Evolutionary conservation across 106 monocot genomes (phyloP).

Genomic region (Platanthera zijinensis): DNA sequence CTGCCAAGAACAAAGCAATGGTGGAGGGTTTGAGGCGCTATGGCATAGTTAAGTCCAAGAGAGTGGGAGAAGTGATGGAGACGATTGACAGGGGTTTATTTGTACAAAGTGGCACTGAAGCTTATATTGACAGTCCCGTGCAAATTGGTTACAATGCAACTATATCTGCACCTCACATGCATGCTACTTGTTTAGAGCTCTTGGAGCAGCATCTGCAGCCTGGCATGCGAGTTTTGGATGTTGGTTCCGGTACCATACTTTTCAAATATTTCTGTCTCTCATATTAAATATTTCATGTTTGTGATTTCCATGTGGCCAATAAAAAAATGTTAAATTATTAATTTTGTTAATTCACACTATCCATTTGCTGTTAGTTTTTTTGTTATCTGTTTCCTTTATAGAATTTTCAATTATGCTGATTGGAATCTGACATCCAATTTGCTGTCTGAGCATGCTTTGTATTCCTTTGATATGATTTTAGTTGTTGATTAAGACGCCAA

Average conservation of each 20-base stretch:
- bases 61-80: slow-evolving; percentile 81
- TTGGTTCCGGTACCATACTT: slow-evolving; percentile 65
- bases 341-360: too few relatives aligned
- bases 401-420: too few relatives aligned
- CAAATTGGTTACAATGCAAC: slow-evolving; percentile 88
- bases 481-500: too few relatives aligned
- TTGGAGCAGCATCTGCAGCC: slow-evolving; percentile 69
- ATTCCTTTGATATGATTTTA: too few relatives aligned
- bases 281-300: too few relatives aligned
- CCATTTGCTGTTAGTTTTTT: too few relatives aligned
- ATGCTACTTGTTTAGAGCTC: slow-evolving; percentile 78
- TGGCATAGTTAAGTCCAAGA: slow-evolving; percentile 56
- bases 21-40: slow-evolving; percentile 53
- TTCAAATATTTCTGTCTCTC: neutral
- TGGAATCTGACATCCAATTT: too few relatives aligned
- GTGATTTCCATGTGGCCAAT: too few relatives aligned
- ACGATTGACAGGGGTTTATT: slow-evolving; percentile 72
- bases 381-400: too few relatives aligned
- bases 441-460: too few relatives aligned
- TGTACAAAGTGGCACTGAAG: slow-evolving; percentile 34
- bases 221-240: slow-evolving; percentile 81
- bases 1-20: slow-evolving; percentile 59
- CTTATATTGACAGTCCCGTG: slow-evolving; percentile 85
- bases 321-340: too few relatives aligned
- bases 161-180: slow-evolving; percentile 97